Percentiles rank a stretch among this genome's conserved stretches.
These are phyloP conservation scores for Panicum virgatum DNA, from an alignment of 202 grass and related monocot species.

Conservation along the genomic window DNA sequence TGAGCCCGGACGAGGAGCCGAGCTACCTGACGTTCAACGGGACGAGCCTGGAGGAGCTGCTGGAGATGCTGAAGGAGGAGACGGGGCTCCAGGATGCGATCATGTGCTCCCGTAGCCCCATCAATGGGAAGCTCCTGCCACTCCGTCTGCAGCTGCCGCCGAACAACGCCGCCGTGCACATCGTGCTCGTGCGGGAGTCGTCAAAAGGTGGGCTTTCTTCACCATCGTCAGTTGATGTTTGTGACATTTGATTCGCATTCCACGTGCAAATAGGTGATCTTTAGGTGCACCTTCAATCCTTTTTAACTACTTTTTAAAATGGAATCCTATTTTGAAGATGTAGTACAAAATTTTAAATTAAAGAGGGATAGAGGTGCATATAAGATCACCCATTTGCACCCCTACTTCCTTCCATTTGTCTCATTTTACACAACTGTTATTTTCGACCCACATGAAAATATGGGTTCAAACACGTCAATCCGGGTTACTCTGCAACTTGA, in stretches of 20 bases:
- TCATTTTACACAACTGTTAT: too few relatives aligned
- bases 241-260: not conserved
- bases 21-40: constrained; percentile 62
- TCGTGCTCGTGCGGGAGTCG: constrained; percentile 54
- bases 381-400: too few relatives aligned
- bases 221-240: not conserved
- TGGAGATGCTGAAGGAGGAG: constrained; percentile 53
- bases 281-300: too few relatives aligned
- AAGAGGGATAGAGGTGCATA: too few relatives aligned
- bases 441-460: too few relatives aligned
- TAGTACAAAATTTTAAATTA: too few relatives aligned
- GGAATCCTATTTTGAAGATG: too few relatives aligned
- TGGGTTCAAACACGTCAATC: too few relatives aligned
- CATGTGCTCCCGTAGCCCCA: constrained; percentile 54
- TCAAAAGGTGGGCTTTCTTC: constrained; percentile 47
- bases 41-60: constrained; percentile 56
- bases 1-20: constrained; percentile 29
- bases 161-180: constrained; percentile 65
- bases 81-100: constrained; percentile 54
- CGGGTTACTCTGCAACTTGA: too few relatives aligned
- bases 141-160: constrained; percentile 72
- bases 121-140: constrained; percentile 56
- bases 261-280: too few relatives aligned
- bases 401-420: not conserved
- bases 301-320: too few relatives aligned